Conservation (phyloP, 208 protist genomes). For the Acanthamoeba healyi region DNA sequence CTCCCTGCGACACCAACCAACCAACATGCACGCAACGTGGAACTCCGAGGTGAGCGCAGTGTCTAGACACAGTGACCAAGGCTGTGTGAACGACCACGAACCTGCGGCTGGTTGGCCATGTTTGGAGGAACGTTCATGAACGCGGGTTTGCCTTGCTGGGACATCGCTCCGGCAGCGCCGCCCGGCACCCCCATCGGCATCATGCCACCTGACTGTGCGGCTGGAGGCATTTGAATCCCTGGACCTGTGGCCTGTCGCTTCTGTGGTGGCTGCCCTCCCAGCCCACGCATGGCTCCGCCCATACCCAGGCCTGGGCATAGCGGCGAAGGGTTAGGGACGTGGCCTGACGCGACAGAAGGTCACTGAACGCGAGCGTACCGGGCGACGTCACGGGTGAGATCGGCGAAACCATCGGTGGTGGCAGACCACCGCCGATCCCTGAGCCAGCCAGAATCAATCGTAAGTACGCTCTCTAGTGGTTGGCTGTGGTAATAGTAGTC, state of each 20-base stretch:
- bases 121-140: background rate
- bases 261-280: background rate
- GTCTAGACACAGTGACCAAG: background rate
- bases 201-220: background rate
- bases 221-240: background rate
- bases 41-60: too few relatives aligned
- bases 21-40: background rate
- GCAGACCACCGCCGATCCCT: background rate
- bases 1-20: background rate
- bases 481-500: too few relatives aligned
- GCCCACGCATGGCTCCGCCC: background rate
- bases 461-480: too few relatives aligned
- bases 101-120: background rate
- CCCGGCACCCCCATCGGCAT: background rate
- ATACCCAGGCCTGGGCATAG: too few relatives aligned
- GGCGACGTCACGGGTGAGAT: background rate
- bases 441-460: background rate
- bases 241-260: conserved; percentile 8
- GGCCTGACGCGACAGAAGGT: too few relatives aligned
- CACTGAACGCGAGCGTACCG: background rate
- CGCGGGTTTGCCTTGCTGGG: background rate
- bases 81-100: background rate
- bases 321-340: too few relatives aligned
- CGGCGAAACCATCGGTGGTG: background rate
- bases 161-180: background rate